Base-by-base conservation (phyloP, 768 basidiomycete species). In the Trametes cingulata region DNA sequence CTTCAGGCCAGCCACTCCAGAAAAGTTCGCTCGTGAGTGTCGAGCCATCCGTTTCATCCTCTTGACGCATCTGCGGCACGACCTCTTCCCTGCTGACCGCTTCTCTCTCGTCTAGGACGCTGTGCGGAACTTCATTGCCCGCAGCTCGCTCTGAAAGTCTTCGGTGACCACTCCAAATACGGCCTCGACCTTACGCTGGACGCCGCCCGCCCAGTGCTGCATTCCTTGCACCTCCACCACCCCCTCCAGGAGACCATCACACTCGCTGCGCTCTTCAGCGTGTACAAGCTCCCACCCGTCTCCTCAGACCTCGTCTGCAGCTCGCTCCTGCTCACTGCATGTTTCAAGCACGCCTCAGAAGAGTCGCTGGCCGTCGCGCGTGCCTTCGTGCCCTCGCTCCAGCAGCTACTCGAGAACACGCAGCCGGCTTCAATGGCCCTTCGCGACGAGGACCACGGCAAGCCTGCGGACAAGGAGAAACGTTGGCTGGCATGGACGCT, bases 141-240 rank as follows among this genome's bases (percentile, higher is more conserved):
- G 3, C 65, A 73, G 24, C 77, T 88, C 39, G 85, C 86, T 3
- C 73, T 90, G 13, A 73, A 80, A 35, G 81, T 87, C 20, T 86
- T 87, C 67, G 81, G 82, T 20, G 74, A 89, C 67, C 86, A 80
- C 57, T 75, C 84, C 14, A 85, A 84, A 67, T 87, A 88, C 69
- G 80, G 82, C 50, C 63, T 89, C 17, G 69, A 74, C 20, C 76
- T 89, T 14, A 80, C 82, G 2, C 72, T 82, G 10, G 63, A 74
- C 0, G 83, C 80, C 1, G 87, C 80, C 0, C 85, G 81, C 4
- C 78, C 77, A 41, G 80, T 90, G 45, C 68, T 88, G 0, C 82
- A 88, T 58, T 77, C 84, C 0, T 74, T 88, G 2, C 81, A 83
- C 66, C 59, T 71, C 48, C 66, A 75, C 17, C 69, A 79, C 59